Evolutionary conservation across 371 early-diverging fungal genomes (phyloP).

Genomic region (Massospora cicadina): DNA sequence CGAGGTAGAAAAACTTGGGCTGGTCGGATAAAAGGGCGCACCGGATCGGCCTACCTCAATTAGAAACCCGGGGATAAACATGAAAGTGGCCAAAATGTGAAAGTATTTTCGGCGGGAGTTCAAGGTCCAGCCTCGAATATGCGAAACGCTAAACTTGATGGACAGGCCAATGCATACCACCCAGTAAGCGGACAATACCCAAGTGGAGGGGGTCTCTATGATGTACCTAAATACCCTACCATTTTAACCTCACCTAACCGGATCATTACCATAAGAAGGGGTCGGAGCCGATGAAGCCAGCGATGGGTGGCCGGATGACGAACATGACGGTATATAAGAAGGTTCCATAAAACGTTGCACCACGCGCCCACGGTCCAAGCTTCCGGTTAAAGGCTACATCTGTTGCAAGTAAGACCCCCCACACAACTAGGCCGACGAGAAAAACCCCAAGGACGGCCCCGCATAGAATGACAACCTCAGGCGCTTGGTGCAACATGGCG

Average conservation of each 20-base stretch:
- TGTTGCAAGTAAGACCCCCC: not conserved
- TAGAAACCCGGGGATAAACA: slow-evolving; percentile 72
- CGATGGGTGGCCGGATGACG: not conserved
- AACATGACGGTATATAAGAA: not conserved
- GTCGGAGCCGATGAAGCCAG: not conserved
- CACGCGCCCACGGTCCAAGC: not conserved
- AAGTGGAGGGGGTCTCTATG: not conserved
- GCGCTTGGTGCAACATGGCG: not conserved
- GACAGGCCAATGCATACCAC: not conserved
- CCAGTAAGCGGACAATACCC: not conserved
- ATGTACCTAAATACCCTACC: not conserved
- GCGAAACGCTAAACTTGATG: not conserved
- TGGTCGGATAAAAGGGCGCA: slow-evolving; percentile 15
- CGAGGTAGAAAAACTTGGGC: slow-evolving; percentile 55
- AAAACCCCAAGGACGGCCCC: not conserved
- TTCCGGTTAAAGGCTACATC: not conserved
- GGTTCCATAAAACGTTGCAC: not conserved
- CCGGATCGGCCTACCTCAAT: slow-evolving; percentile 33
- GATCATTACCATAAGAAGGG: not conserved
- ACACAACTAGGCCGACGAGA: not conserved
- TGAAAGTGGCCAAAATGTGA: slow-evolving; percentile 59
- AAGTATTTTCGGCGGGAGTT: slow-evolving; percentile 68
- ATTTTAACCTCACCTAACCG: not conserved
- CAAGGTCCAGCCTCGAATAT: slow-evolving; percentile 16
- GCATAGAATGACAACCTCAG: not conserved